Evolutionary conservation across 768 basidiomycete genomes (phyloP).

Genomic region (Pleurotus platypus): DNA sequence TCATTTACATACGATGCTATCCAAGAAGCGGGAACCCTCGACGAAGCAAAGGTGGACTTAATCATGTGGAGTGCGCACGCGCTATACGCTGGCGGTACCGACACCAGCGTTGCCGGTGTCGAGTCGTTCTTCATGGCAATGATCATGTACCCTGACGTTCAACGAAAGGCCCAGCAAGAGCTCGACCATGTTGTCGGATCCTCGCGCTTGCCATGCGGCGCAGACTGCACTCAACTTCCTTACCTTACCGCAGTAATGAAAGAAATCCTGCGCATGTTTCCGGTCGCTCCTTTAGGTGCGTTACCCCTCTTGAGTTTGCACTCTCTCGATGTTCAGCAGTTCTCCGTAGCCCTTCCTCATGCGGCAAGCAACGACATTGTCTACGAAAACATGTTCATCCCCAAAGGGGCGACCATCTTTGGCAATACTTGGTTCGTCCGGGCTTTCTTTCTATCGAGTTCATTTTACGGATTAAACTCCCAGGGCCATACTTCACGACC

Average conservation of each 20-base stretch:
- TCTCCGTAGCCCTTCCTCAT: neutral
- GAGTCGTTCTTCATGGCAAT: slow-evolving; percentile 8
- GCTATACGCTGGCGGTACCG: slow-evolving; percentile 5
- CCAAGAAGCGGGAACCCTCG: neutral
- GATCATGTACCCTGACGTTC: slow-evolving; percentile 9
- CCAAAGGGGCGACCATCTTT: slow-evolving; percentile 11
- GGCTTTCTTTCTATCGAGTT: neutral
- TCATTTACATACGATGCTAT: neutral
- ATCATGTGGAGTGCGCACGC: neutral
- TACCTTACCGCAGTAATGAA: slow-evolving; percentile 12
- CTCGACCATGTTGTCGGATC: slow-evolving; percentile 15
- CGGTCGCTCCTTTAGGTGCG: slow-evolving; percentile 7
- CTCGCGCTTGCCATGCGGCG: neutral
- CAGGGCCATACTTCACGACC: slow-evolving; percentile 56
- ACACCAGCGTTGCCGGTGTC: slow-evolving; percentile 7
- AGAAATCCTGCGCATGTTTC: slow-evolving; percentile 9
- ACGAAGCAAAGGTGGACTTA: neutral
- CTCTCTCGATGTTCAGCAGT: neutral
- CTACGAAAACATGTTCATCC: slow-evolving; percentile 25
- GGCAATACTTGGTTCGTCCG: neutral
- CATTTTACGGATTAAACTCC: neutral
- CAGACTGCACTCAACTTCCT: slow-evolving; percentile 8
- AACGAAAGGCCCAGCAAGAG: slow-evolving; percentile 16
- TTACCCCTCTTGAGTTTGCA: no score
- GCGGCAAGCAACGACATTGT: slow-evolving; percentile 20